These are phyloP conservation scores for Arachis hypogaea DNA, from an alignment of 306 rosid species.

Conservation along the genomic window DNA sequence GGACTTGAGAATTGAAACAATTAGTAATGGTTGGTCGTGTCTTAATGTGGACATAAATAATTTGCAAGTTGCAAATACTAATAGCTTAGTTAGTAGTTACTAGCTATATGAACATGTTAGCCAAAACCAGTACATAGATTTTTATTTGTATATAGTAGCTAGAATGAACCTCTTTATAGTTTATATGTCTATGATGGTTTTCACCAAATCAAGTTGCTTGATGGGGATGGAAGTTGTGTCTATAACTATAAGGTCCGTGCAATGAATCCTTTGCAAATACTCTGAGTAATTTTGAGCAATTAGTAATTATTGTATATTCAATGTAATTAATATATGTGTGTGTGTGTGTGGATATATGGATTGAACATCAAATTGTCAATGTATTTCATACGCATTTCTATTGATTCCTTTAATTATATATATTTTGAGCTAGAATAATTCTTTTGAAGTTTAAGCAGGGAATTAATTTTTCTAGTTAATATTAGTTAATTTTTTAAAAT, in stretches of 20 bases:
- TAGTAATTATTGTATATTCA: too few relatives aligned
- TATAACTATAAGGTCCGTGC: not conserved
- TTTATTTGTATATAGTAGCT: not conserved
- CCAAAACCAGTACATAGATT: slow-evolving; percentile 33
- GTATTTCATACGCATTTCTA: too few relatives aligned
- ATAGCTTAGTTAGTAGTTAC: too few relatives aligned
- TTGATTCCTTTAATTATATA: too few relatives aligned
- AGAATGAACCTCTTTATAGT: not conserved
- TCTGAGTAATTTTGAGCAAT: too few relatives aligned
- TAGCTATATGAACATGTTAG: not conserved
- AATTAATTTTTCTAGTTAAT: too few relatives aligned
- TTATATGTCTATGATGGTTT: not conserved
- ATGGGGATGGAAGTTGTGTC: not conserved
- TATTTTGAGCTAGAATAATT: too few relatives aligned
- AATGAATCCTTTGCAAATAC: not conserved
- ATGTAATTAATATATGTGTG: not conserved
- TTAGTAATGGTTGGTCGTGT: not conserved
- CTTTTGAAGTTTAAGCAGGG: too few relatives aligned
- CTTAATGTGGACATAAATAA: not conserved
- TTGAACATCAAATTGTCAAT: too few relatives aligned
- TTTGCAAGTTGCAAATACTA: slow-evolving; percentile 27
- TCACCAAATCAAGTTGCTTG: not conserved
- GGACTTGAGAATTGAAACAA: not conserved
- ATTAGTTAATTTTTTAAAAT: too few relatives aligned
- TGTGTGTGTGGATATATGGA: too few relatives aligned